Evolutionary conservation across 1,284 basidiomycete genomes (phyloP).

Genomic region (Albatrellus sp.): DNA sequence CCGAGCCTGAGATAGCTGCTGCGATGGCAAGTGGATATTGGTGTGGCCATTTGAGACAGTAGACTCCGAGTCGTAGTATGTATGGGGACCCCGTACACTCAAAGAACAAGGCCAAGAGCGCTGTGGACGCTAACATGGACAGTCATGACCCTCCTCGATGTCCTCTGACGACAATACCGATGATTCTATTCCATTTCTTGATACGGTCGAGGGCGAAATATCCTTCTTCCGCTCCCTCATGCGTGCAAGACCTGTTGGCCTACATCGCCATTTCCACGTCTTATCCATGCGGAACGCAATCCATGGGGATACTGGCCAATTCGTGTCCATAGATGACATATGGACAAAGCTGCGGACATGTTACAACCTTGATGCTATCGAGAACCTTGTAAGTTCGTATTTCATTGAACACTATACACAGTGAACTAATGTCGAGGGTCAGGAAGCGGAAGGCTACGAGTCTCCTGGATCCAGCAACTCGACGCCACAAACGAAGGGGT

Average conservation of each 20-base stretch:
- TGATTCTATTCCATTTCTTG: constrained; percentile 28
- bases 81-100: background rate
- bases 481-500: constrained; percentile 36
- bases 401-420: background rate
- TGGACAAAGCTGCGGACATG: constrained; percentile 64
- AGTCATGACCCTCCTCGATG: constrained; percentile 7
- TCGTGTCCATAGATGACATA: constrained; percentile 49
- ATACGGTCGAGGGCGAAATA: constrained; percentile 68
- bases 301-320: constrained; percentile 52
- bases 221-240: constrained; percentile 69
- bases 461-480: constrained; percentile 31
- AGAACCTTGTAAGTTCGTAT: constrained; percentile 40
- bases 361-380: constrained; percentile 70
- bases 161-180: constrained; percentile 11
- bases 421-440: constrained; percentile 2
- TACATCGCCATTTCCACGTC: constrained; percentile 70
- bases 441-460: constrained; percentile 57
- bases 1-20: too few relatives aligned
- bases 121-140: background rate
- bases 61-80: too few relatives aligned
- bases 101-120: background rate
- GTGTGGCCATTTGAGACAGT: too few relatives aligned
- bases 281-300: constrained; percentile 63
- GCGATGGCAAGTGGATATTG: too few relatives aligned
- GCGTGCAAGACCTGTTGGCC: constrained; percentile 65